Conservation (phyloP, 148 eudicot genomes). For the Rhododendron mucronatum region DNA sequence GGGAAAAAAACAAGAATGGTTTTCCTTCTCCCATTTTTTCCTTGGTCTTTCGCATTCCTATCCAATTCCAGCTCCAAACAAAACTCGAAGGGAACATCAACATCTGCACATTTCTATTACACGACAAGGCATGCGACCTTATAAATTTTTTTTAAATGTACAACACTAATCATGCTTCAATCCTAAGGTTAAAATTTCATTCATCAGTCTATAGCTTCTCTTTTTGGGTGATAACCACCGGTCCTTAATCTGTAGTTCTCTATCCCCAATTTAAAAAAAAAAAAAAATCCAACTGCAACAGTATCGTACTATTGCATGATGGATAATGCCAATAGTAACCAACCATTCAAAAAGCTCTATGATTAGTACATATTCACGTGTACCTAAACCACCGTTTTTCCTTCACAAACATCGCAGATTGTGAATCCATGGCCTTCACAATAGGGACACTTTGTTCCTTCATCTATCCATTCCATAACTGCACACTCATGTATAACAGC, state of each 20-base stretch:
- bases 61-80: background rate
- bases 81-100: background rate
- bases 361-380: background rate
- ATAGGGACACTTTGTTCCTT: slow-evolving; percentile 75
- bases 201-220: background rate
- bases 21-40: background rate
- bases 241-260: background rate
- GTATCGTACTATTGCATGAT: background rate
- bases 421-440: slow-evolving; percentile 78
- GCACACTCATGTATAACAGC: slow-evolving; percentile 30
- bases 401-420: slow-evolving; percentile 65
- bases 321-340: background rate
- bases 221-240: background rate
- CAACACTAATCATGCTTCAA: background rate
- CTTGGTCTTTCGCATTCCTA: background rate
- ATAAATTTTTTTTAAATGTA: background rate
- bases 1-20: background rate
- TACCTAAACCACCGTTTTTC: slow-evolving; percentile 25
- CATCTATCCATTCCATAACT: slow-evolving; percentile 95
- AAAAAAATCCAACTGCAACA: background rate
- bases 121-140: background rate
- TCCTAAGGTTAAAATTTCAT: background rate
- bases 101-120: background rate
- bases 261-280: background rate
- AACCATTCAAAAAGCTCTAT: background rate